A percentile compares a stretch with the other conserved stretches of the same genome.
phyloP scores from a whole-genome alignment of 208 protist genomes.

The Leishmania gerbilli region DNA sequence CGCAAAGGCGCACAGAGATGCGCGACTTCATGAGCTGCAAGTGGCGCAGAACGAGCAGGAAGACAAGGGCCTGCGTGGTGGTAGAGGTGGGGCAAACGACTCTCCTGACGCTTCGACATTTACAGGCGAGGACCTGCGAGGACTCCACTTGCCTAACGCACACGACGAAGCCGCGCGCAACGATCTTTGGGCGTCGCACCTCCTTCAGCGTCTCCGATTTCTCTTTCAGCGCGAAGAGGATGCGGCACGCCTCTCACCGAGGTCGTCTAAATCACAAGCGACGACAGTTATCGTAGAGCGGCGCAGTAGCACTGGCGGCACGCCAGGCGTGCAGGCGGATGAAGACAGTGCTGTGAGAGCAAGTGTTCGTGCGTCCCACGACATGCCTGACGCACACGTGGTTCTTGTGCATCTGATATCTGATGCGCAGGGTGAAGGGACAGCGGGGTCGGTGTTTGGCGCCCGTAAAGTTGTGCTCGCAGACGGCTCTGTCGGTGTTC shows the following conservation, averaged over 20 bases:
- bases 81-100: too few relatives aligned
- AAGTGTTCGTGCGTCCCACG: not conserved
- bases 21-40: constrained; percentile 14
- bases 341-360: not conserved
- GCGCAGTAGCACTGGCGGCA: not conserved
- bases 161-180: constrained; percentile 15
- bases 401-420: constrained; percentile 15
- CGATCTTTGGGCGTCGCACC: constrained; percentile 9
- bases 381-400: constrained; percentile 2
- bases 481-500: not conserved
- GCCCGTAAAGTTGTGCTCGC: not conserved
- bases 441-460: constrained; percentile 17
- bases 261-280: not conserved
- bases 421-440: too few relatives aligned
- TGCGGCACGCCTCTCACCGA: constrained; percentile 13
- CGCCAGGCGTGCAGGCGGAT: too few relatives aligned
- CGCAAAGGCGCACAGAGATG: constrained; percentile 15
- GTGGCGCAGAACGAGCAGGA: constrained; percentile 23
- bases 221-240: constrained; percentile 28
- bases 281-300: not conserved
- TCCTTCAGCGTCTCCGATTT: constrained; percentile 30
- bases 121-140: constrained; percentile 12
- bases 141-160: constrained; percentile 15
- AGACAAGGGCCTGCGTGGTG: constrained; percentile 17
- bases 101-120: not conserved